phyloP scores from a whole-genome alignment of 768 basidiomycete species.

The Kwoniella shandongensis region DNA sequence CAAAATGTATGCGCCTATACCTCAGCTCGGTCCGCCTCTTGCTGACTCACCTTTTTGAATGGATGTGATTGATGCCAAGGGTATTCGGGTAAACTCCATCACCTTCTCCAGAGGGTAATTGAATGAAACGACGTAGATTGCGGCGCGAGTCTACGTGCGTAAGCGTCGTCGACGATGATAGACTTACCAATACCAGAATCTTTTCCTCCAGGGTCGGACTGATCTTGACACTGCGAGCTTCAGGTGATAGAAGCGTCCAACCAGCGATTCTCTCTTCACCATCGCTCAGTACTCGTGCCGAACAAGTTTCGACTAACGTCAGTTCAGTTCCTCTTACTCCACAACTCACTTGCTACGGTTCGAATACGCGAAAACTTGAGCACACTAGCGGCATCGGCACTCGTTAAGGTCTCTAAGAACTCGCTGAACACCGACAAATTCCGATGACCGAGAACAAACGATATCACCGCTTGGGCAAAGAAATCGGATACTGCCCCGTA shows the following conservation, averaged over 20 bases:
- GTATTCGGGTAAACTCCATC: slow-evolving; percentile 82
- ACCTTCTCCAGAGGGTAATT: slow-evolving; percentile 93
- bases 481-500: slow-evolving; percentile 67
- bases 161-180: background rate
- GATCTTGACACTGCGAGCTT: slow-evolving; percentile 68
- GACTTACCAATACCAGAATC: slow-evolving; percentile 75
- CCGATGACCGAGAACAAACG: slow-evolving; percentile 59
- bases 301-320: slow-evolving; percentile 68
- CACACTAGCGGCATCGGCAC: slow-evolving; percentile 87
- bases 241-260: slow-evolving; percentile 90
- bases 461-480: slow-evolving; percentile 92
- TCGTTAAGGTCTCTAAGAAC: slow-evolving; percentile 81
- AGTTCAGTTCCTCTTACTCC: background rate
- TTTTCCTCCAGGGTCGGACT: slow-evolving; percentile 92
- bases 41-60: slow-evolving; percentile 69
- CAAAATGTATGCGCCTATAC: slow-evolving; percentile 85
- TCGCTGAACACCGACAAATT: slow-evolving; percentile 87
- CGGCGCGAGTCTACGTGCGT: slow-evolving; percentile 60
- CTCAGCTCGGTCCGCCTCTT: slow-evolving; percentile 3
- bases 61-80: slow-evolving; percentile 71
- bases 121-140: slow-evolving; percentile 58
- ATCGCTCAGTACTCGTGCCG: slow-evolving; percentile 70
- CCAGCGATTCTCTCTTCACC: slow-evolving; percentile 76
- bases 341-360: slow-evolving; percentile 70
- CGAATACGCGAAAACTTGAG: slow-evolving; percentile 85